Base-by-base conservation (phyloP, 345 rosid genomes). In the Microthlaspi erraticum region DNA sequence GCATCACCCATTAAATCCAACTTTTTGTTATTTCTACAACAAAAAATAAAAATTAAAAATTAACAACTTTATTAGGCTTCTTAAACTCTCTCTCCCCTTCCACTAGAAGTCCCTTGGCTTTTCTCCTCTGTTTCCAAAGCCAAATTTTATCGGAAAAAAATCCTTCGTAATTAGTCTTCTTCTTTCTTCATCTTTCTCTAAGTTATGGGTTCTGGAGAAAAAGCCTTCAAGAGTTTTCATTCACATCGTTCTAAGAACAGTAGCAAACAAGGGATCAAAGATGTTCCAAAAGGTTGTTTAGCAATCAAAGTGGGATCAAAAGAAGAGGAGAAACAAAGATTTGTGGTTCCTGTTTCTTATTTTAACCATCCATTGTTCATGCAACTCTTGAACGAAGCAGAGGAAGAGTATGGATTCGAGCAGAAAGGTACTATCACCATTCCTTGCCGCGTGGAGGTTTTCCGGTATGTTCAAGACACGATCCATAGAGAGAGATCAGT, bases 401-500 rank as follows among this genome's bases (percentile, higher is more conserved):
- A 85, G 16, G 82, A 83, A 53, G 89, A 83, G 58, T 85, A 81
- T 44, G 89, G 90, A 17, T 86, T 83, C 54, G 88, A 86, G 46
- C 88, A 86, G 52, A 83, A 86, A 64, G 90, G 90, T 23, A 77
- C 82, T 13, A 86, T 86, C 76, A 80, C 88, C 1, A 86, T 86
- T 55, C 90, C 86, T 53, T 81, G 90, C 48, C 88, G 82, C 31
- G 88, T 86, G n/a, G 81, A 86, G 36, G 77, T 78, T 68, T 86
- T 86, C 69, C 75, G 66, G 48, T 45, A 66, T 61, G 83, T 86
- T 64, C 82, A 78, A 56, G 81, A 78, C 48, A 55, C 70, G 84
- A 89, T 89, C 49, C 83, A 80, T 7, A 71, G 78, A 78, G 92
- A 87, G 16, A 81, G 53, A 18, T 80, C 86, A 46, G 60, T 81